These are phyloP conservation scores for Penicillium manginii DNA, from an alignment of 495 filamentous ascomycete species.

Conservation along the genomic window DNA sequence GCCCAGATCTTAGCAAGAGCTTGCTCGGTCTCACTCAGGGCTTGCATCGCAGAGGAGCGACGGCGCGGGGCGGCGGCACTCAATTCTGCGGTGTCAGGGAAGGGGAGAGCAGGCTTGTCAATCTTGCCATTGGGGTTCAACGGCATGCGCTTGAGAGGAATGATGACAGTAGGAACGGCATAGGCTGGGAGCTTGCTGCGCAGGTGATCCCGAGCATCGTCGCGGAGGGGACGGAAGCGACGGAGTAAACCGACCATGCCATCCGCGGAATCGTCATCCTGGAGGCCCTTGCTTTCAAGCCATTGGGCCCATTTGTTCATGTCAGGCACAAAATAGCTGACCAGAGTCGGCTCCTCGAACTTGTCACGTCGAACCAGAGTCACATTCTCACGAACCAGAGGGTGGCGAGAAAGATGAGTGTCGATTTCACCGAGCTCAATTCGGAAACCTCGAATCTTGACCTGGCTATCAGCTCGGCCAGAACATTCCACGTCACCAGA, in stretches of 20 bases:
- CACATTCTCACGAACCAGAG: constrained; percentile 81
- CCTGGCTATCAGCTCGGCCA: constrained; percentile 85
- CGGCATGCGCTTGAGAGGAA: constrained; percentile 79
- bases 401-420: constrained; percentile 76
- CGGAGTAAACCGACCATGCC: constrained; percentile 64
- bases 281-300: constrained; percentile 58
- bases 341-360: constrained; percentile 85
- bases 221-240: constrained; percentile 67
- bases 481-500: constrained; percentile 75
- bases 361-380: constrained; percentile 87
- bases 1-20: constrained; percentile 71
- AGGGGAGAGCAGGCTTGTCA: constrained; percentile 87
- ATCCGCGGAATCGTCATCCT: constrained; percentile 52
- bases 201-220: constrained; percentile 75
- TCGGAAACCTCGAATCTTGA: constrained; percentile 94
- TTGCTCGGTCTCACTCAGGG: constrained; percentile 67
- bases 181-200: constrained; percentile 77
- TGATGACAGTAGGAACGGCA: constrained; percentile 79
- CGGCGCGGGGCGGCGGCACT: constrained; percentile 42
- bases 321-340: constrained; percentile 91
- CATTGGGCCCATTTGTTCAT: constrained; percentile 70
- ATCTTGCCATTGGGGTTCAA: constrained; percentile 96
- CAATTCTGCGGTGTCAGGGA: constrained; percentile 76
- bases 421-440: constrained; percentile 97
- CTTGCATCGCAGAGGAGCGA: constrained; percentile 40